Conservation (phyloP, 108 stramenopile genomes). For the Cyclotella kingstonii region DNA sequence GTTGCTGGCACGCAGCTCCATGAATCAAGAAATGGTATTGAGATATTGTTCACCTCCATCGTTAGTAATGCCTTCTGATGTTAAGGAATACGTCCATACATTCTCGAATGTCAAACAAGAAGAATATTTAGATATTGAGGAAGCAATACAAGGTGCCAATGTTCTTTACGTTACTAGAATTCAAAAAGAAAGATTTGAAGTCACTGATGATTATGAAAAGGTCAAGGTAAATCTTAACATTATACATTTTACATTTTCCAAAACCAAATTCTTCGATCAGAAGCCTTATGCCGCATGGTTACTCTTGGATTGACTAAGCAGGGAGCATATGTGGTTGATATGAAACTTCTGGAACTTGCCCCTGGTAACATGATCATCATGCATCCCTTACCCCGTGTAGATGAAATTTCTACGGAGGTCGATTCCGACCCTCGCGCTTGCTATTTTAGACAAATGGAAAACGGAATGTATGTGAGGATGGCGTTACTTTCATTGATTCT, state of each 20-base stretch:
- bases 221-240: conserved; percentile 56
- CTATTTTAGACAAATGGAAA: conserved; percentile 98
- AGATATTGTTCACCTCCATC: conserved; percentile 84
- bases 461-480: conserved; percentile 98
- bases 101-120: conserved; percentile 58
- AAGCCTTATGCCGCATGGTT: neutral
- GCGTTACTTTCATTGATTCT: conserved; percentile 88
- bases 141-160: conserved; percentile 71
- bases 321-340: conserved; percentile 84
- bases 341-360: conserved; percentile 65
- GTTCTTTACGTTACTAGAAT: conserved; percentile 96
- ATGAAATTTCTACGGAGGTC: conserved; percentile 91
- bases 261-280: neutral
- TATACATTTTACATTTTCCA: neutral
- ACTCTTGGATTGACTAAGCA: conserved; percentile 7
- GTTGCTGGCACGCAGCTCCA: conserved; percentile 68
- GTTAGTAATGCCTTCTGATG: conserved; percentile 82
- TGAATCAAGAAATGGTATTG: conserved; percentile 53
- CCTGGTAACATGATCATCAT: conserved; percentile 75
- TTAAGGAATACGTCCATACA: conserved; percentile 69
- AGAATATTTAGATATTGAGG: conserved; percentile 43
- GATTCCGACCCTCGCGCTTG: conserved; percentile 95
- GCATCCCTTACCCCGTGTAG: conserved; percentile 93
- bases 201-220: conserved; percentile 72
- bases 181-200: conserved; percentile 94